phyloP scores from a whole-genome alignment of 2,329 filamentous ascomycete species.

The Hypoxylon sp. region DNA sequence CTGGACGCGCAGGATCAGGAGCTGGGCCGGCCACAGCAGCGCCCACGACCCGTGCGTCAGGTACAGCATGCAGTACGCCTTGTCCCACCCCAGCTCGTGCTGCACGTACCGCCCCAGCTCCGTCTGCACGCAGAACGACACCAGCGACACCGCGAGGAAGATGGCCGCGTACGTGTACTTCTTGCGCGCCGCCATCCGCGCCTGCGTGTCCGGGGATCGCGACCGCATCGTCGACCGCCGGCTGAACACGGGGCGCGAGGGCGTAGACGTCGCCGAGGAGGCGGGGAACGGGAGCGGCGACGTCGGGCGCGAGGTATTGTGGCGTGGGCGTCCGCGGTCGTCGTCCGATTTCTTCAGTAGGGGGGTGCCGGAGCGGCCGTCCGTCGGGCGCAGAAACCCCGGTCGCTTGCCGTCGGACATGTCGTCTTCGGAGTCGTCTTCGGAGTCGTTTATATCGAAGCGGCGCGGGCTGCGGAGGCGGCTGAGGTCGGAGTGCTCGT shows the following conservation, averaged over 20 bases:
- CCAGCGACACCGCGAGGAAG: slow-evolving; percentile 84
- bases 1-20: slow-evolving; percentile 82
- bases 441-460: slow-evolving; percentile 41
- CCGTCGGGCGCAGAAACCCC: slow-evolving; percentile 59
- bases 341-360: slow-evolving; percentile 53
- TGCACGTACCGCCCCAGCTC: slow-evolving; percentile 97
- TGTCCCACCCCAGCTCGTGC: slow-evolving; percentile 91
- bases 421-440: slow-evolving; percentile 52
- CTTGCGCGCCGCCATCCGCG: slow-evolving; percentile 74
- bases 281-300: slow-evolving; percentile 48
- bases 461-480: slow-evolving; percentile 24
- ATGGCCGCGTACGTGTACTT: slow-evolving; percentile 89
- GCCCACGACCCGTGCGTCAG: slow-evolving; percentile 96
- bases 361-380: slow-evolving; percentile 59
- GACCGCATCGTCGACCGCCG: slow-evolving; percentile 77
- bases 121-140: slow-evolving; percentile 93
- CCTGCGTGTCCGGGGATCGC: slow-evolving; percentile 75
- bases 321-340: slow-evolving; percentile 47
- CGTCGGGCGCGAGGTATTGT: slow-evolving; percentile 45
- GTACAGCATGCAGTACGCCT: slow-evolving; percentile 99
- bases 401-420: slow-evolving; percentile 58
- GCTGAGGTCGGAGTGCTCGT: slow-evolving; percentile 34
- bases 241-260: slow-evolving; percentile 57
- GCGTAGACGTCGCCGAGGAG: slow-evolving; percentile 48
- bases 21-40: slow-evolving; percentile 86